These are phyloP conservation scores for Cynanchum wilfordii DNA, from an alignment of 257 asterid genomes.

Conservation along the genomic window DNA sequence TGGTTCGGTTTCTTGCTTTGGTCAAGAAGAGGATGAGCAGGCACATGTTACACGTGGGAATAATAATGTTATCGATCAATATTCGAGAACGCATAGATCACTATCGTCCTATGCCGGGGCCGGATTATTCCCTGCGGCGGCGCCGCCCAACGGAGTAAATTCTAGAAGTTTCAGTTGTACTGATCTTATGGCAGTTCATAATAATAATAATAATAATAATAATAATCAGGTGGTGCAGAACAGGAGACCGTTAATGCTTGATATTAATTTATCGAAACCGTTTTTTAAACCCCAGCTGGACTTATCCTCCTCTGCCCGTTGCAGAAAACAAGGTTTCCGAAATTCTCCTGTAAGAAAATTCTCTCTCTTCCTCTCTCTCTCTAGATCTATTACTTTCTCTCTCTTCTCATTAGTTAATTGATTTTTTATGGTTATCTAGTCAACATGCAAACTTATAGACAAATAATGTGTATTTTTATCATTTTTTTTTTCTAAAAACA, in stretches of 20 bases:
- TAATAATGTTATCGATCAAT: no score
- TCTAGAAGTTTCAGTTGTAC: slow-evolving; percentile 9
- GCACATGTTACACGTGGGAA: neutral
- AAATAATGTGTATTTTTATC: neutral
- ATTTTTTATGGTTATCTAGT: neutral
- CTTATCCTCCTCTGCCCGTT: neutral
- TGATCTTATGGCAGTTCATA: slow-evolving; percentile 5
- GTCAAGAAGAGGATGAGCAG: neutral
- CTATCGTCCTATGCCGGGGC: no score
- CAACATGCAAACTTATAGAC: neutral
- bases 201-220: slow-evolving; percentile 7
- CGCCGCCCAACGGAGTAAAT: neutral
- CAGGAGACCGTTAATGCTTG: slow-evolving; percentile 13
- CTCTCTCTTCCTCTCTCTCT: neutral
- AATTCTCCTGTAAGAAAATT: slow-evolving; percentile 24
- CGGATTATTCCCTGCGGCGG: no score
- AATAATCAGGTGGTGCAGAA: no score
- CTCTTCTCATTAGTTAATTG: no score
- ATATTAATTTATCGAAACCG: slow-evolving; percentile 16
- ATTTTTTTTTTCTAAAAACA: no score
- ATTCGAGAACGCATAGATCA: no score
- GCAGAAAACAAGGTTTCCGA: slow-evolving; percentile 13
- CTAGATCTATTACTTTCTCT: neutral
- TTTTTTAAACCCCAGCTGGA: slow-evolving; percentile 12
- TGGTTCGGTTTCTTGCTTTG: neutral